These are phyloP conservation scores for Ophiocordyceps camponoti-floridani DNA, from an alignment of 2,329 filamentous ascomycete species.

Conservation along the genomic window DNA sequence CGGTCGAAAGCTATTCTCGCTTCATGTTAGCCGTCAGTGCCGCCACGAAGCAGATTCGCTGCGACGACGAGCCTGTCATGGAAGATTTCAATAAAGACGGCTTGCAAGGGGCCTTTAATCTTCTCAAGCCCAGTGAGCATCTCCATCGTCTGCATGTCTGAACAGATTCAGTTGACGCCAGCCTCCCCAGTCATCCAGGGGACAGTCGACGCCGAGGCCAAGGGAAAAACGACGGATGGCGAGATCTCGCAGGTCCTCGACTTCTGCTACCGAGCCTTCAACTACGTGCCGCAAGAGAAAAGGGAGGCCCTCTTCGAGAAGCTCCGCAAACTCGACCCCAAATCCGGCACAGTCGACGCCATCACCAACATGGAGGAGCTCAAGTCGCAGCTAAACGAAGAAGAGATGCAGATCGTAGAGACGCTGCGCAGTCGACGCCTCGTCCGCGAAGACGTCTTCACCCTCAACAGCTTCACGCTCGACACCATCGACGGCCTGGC, in stretches of 20 bases:
- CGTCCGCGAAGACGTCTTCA: constrained; percentile 4
- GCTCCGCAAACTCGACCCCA: constrained; percentile 2
- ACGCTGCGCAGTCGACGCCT: constrained; percentile 3
- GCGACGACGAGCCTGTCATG: constrained; percentile 18
- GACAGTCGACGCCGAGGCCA: constrained; percentile 10
- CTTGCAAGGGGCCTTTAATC: constrained; percentile 21
- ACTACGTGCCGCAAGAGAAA: constrained; percentile 3
- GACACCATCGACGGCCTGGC: constrained; percentile 4
- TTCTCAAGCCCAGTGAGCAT: constrained; percentile 20
- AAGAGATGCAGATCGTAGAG: constrained; percentile 3
- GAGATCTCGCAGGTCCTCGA: constrained; percentile 14
- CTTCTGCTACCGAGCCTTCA: constrained; percentile 15
- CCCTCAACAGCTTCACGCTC: constrained; percentile 4
- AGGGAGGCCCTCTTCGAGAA: constrained; percentile 5
- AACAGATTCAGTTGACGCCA: neutral
- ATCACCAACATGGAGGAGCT: neutral
- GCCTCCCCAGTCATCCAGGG: constrained; percentile 17
- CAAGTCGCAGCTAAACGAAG: constrained; percentile 1
- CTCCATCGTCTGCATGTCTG: neutral
- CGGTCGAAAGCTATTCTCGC: constrained; percentile 24
- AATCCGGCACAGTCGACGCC: neutral
- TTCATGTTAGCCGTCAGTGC: constrained; percentile 18
- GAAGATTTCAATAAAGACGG: constrained; percentile 21
- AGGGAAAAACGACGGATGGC: constrained; percentile 10
- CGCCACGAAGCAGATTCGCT: constrained; percentile 19